Evolutionary conservation across 1,284 basidiomycete genomes (phyloP).

Genomic region (Pseudozyma thailandica): DNA sequence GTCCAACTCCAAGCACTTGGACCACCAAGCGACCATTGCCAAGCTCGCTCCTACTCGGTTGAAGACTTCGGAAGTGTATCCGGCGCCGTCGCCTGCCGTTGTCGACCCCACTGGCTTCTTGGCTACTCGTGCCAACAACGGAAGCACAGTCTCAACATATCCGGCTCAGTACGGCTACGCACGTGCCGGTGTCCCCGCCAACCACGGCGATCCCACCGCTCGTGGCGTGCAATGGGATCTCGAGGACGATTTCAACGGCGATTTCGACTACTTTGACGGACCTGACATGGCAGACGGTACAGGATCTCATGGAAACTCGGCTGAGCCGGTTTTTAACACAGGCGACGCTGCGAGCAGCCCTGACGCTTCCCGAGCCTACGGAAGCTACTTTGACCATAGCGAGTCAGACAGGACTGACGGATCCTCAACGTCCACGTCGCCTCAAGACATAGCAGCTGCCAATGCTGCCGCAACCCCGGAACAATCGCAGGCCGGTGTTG

Average conservation of each 20-base stretch:
- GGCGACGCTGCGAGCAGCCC: constrained; percentile 55
- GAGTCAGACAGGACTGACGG: constrained; percentile 51
- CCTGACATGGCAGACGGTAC: constrained; percentile 70
- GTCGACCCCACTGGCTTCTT: constrained; percentile 73
- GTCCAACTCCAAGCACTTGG: constrained; percentile 23
- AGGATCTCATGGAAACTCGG: constrained; percentile 24
- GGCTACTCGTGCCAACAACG: constrained; percentile 41
- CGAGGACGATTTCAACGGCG: constrained; percentile 72
- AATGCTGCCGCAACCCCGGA: constrained; percentile 34
- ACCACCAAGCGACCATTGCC: constrained; percentile 74
- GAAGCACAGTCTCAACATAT: constrained; percentile 44
- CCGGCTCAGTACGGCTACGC: constrained; percentile 44
- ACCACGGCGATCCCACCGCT: constrained; percentile 41
- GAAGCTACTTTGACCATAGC: constrained; percentile 53
- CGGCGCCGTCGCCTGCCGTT: constrained; percentile 71
- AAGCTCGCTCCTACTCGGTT: constrained; percentile 92
- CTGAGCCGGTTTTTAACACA: constrained; percentile 51
- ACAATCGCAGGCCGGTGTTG: constrained; percentile 45
- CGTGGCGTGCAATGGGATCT: constrained; percentile 64
- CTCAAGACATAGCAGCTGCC: constrained; percentile 39
- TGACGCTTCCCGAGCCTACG: constrained; percentile 48
- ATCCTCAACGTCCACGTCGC: constrained; percentile 49
- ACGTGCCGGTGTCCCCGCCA: constrained; percentile 25
- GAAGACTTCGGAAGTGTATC: constrained; percentile 75
- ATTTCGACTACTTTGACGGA: constrained; percentile 76